Conservation (phyloP, 768 basidiomycete genomes). For the Panaeolus papilionaceus region DNA sequence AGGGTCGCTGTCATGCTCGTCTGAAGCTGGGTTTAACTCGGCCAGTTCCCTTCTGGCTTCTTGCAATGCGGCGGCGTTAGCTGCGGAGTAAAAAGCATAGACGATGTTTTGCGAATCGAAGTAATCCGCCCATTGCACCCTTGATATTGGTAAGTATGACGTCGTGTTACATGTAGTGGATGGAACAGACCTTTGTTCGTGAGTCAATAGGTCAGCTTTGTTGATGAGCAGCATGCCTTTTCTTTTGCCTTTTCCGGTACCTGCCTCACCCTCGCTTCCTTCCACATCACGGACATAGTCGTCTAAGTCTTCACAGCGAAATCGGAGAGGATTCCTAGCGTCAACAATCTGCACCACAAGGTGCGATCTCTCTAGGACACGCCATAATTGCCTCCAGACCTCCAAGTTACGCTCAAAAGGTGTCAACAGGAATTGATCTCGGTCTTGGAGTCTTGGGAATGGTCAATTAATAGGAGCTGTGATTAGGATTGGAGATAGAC, state of each 20-base stretch:
- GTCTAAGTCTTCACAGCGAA: slow-evolving; percentile 93
- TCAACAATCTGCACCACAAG: slow-evolving; percentile 96
- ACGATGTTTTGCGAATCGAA: slow-evolving; percentile 77
- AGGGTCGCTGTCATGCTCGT: slow-evolving; percentile 19
- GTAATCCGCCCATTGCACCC: slow-evolving; percentile 89
- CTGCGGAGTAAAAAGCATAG: slow-evolving; percentile 94
- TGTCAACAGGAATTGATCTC: slow-evolving; percentile 86
- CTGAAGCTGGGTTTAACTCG: slow-evolving; percentile 24
- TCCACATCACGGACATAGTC: slow-evolving; percentile 86
- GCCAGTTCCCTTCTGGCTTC: slow-evolving; percentile 64
- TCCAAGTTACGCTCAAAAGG: slow-evolving; percentile 98
- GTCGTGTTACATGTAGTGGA: neutral
- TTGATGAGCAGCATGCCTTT: slow-evolving; percentile 88
- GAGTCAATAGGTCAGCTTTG: slow-evolving; percentile 92
- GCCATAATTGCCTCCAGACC: slow-evolving; percentile 98
- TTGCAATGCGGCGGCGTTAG: slow-evolving; percentile 86
- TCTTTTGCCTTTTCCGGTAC: slow-evolving; percentile 75
- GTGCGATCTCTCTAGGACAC: slow-evolving; percentile 94
- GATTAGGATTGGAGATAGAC: slow-evolving; percentile 35
- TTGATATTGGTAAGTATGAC: slow-evolving; percentile 35
- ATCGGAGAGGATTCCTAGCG: slow-evolving; percentile 91
- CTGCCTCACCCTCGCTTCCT: slow-evolving; percentile 80
- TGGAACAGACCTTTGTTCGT: slow-evolving; percentile 73
- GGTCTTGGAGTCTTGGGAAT: slow-evolving; percentile 78
- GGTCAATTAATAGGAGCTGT: neutral